phyloP scores from a whole-genome alignment of 345 rosid species.

The Bruguiera parviflora region DNA sequence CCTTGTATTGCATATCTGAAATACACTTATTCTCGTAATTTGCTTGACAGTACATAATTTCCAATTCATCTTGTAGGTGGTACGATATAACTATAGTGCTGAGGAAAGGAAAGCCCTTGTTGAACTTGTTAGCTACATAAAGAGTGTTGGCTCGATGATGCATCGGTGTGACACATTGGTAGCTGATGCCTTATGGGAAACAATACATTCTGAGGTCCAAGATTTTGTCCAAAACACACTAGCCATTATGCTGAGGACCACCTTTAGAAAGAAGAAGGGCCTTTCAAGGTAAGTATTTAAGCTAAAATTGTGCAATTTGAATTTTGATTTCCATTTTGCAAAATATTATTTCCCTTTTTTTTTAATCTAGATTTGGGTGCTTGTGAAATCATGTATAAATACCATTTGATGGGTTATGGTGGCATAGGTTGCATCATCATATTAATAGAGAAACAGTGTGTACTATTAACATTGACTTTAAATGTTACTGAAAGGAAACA shows the following conservation, averaged over 20 bases:
- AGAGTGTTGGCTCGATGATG: constrained; percentile 91
- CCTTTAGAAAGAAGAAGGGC: constrained; percentile 93
- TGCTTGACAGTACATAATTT: constrained; percentile 16
- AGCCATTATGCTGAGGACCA: constrained; percentile 92
- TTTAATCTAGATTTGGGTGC: not conserved
- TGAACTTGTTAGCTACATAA: constrained; percentile 92
- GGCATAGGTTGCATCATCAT: not conserved
- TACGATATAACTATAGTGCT: constrained; percentile 78
- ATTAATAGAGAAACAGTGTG: not conserved
- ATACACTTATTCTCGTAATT: not conserved
- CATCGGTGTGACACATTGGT: constrained; percentile 86
- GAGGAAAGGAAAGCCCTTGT: constrained; percentile 93
- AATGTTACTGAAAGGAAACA: not conserved
- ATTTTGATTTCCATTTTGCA: not conserved
- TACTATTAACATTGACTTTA: not conserved
- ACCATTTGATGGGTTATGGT: no score
- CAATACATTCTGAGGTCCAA: constrained; percentile 97
- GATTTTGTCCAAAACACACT: constrained; percentile 96
- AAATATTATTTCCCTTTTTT: not conserved
- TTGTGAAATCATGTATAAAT: not conserved
- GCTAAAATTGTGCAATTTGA: constrained; percentile 10
- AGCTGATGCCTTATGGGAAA: constrained; percentile 99
- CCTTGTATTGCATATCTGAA: not conserved
- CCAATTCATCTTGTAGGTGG: constrained; percentile 56
- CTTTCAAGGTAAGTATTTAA: constrained; percentile 61